Evolutionary conservation across 768 basidiomycete genomes (phyloP).

Genomic region (Collybia sordida): DNA sequence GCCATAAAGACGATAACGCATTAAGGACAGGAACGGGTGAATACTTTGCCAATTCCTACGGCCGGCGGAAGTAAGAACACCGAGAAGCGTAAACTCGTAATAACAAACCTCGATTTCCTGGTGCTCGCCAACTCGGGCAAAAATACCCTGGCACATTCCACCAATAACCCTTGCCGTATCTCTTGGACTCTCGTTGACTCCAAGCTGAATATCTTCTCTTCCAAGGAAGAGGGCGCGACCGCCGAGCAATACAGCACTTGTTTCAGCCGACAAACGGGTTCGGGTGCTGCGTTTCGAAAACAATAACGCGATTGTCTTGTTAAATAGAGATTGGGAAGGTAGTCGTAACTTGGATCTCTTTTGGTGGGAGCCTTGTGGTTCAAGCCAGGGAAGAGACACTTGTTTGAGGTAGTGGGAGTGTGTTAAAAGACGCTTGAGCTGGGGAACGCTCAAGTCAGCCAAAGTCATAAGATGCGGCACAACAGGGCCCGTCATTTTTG

Average conservation of each 20-base stretch:
- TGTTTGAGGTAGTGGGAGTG: conserved; percentile 69
- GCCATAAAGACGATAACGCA: conserved; percentile 93
- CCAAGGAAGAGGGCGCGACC: conserved; percentile 92
- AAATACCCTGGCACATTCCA: conserved; percentile 95
- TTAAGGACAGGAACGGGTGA: conserved; percentile 95
- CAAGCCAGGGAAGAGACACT: conserved; percentile 64
- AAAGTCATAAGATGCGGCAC: conserved; percentile 82
- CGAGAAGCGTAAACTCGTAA: neutral
- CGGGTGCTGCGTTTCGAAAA: conserved; percentile 95
- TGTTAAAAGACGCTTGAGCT: conserved; percentile 65
- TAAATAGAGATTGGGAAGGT: conserved; percentile 74
- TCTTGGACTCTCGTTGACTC: conserved; percentile 86
- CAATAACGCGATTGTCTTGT: conserved; percentile 84
- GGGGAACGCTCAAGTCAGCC: conserved; percentile 78
- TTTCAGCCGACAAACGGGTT: conserved; percentile 88
- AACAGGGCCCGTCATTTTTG: conserved; percentile 11
- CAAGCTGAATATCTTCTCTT: conserved; percentile 88
- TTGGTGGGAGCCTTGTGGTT: conserved; percentile 43
- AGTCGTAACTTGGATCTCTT: conserved; percentile 44
- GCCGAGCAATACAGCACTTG: conserved; percentile 73
- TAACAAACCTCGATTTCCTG: conserved; percentile 82
- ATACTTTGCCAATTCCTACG: conserved; percentile 84
- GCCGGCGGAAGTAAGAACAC: neutral
- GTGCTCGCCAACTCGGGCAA: conserved; percentile 94
- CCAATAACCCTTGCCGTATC: conserved; percentile 90